phyloP scores from a whole-genome alignment of 768 basidiomycete genomes.

The Rhodotorula sphaerocarpa region DNA sequence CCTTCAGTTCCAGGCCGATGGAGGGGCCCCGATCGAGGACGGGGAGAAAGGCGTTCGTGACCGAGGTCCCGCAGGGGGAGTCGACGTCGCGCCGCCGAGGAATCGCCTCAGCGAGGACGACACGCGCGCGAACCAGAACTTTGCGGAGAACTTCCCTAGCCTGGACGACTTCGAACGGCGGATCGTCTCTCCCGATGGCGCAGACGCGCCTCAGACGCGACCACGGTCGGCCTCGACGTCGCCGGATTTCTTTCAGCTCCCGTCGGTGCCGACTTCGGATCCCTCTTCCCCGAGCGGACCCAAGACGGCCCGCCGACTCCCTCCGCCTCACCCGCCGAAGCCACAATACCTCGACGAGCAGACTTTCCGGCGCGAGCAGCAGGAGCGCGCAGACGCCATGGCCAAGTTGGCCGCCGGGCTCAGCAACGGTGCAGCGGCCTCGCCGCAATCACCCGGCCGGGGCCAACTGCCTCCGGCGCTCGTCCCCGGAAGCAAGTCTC shows the following conservation, averaged over 20 bases:
- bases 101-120: neutral
- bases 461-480: neutral
- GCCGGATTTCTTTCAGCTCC: neutral
- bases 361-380: conserved; percentile 11
- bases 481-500: neutral
- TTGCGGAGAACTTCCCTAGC: conserved; percentile 13
- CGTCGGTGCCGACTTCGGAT: conserved; percentile 7
- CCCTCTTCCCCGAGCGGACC: neutral
- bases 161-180: conserved; percentile 25
- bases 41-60: neutral
- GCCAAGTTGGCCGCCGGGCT: conserved; percentile 3
- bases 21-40: neutral
- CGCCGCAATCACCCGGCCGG: neutral
- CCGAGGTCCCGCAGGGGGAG: conserved; percentile 24
- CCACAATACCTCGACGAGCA: conserved; percentile 1
- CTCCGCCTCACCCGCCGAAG: conserved; percentile 22
- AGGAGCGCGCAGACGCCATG: conserved; percentile 5
- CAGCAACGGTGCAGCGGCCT: neutral
- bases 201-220: too few species aligned
- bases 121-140: neutral
- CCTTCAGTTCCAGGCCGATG: neutral
- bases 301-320: neutral
- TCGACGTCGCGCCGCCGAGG: neutral
- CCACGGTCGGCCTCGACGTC: neutral
- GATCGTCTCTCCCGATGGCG: neutral